Conservation (phyloP, 768 basidiomycete species). For the Boletus fagicola region DNA sequence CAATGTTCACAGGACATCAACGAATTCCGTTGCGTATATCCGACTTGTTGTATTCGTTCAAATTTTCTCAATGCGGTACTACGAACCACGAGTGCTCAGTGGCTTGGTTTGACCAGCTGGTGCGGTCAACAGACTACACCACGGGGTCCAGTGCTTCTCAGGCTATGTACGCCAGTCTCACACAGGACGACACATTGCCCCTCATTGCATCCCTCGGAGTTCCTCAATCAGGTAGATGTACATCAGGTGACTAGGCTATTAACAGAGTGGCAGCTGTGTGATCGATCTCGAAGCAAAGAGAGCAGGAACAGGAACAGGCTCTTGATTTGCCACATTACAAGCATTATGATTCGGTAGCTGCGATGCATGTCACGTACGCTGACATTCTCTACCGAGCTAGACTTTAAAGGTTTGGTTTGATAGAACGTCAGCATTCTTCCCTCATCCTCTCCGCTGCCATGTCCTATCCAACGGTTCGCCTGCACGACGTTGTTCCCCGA, state of each 20-base stretch:
- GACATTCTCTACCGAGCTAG: not conserved
- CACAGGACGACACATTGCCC: too few relatives aligned
- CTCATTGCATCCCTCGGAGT: not conserved
- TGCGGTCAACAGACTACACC: not conserved
- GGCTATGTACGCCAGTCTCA: not conserved
- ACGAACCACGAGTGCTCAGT: slow-evolving; percentile 26
- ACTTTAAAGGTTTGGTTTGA: slow-evolving; percentile 10
- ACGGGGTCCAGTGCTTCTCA: not conserved
- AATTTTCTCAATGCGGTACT: not conserved
- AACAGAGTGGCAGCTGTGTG: not conserved
- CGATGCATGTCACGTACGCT: not conserved
- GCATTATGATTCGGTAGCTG: not conserved
- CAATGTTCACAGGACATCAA: not conserved
- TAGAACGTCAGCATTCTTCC: not conserved
- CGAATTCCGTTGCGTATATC: too few relatives aligned
- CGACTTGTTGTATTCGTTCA: not conserved
- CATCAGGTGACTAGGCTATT: not conserved
- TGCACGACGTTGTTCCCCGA: slow-evolving; percentile 42
- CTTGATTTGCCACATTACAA: not conserved
- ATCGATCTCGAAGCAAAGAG: not conserved
- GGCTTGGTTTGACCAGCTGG: not conserved
- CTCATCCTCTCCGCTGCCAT: slow-evolving; percentile 9
- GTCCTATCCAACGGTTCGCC: slow-evolving; percentile 33
- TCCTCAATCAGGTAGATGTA: not conserved
- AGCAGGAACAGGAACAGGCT: slow-evolving; percentile 8